phyloP scores from a whole-genome alignment of 441 rosid species.

The Eruca vesicaria region DNA sequence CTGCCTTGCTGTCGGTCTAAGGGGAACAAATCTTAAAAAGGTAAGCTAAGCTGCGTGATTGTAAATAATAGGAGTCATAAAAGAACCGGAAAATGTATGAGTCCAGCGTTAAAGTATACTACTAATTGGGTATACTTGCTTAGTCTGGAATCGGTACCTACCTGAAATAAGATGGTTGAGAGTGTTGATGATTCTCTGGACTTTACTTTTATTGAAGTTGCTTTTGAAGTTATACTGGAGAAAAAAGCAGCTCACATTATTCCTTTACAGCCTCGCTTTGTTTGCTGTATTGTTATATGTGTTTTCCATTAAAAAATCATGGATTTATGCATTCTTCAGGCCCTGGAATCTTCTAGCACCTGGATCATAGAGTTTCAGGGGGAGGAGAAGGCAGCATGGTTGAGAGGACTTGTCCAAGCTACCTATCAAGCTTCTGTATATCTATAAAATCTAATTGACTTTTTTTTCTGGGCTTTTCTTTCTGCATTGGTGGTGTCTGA shows the following conservation, averaged over 20 bases:
- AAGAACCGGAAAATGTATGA: background rate
- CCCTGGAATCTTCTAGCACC: constrained; percentile 90
- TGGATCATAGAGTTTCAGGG: constrained; percentile 85
- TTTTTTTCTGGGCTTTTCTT: constrained; percentile 7
- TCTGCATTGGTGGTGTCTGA: constrained; percentile 10
- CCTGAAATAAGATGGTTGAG: constrained; percentile 12
- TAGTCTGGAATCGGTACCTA: constrained; percentile 12
- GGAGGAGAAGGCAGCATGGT: constrained; percentile 82
- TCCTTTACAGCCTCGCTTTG: background rate
- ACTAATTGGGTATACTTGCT: constrained; percentile 11
- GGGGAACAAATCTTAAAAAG: constrained; percentile 84
- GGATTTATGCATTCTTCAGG: constrained; percentile 48
- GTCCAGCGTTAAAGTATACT: constrained; percentile 2
- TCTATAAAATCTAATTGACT: constrained; percentile 9
- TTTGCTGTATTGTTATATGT: constrained; percentile 5
- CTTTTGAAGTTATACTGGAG: constrained; percentile 5
- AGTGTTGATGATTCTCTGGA: constrained; percentile 19
- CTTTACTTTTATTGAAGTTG: constrained; percentile 14
- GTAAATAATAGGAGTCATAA: constrained; percentile 5
- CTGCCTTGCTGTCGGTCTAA: constrained; percentile 78
- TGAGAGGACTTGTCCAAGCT: constrained; percentile 84
- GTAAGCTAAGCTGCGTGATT: constrained; percentile 43
- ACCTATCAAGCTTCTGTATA: constrained; percentile 97
- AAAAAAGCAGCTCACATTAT: constrained; percentile 16
- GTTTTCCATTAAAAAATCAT: constrained; percentile 12